Evolutionary conservation across 2,329 filamentous ascomycete genomes (phyloP).

Genomic region (Hypoxylon sp.): DNA sequence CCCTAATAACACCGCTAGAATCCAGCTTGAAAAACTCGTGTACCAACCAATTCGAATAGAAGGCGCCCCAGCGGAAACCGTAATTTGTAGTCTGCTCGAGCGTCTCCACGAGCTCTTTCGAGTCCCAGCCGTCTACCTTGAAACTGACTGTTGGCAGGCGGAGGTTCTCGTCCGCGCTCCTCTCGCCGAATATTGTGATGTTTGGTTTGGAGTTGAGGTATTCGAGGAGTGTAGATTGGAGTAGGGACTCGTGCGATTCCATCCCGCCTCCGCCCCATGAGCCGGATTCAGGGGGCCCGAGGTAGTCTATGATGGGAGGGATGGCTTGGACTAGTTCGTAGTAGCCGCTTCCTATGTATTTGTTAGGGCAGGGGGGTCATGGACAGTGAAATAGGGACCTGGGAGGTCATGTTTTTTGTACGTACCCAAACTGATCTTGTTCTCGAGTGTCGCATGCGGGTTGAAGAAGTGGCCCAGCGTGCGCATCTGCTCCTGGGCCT

Average conservation of each 20-base stretch:
- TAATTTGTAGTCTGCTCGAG: constrained; percentile 71
- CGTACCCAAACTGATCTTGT: constrained; percentile 68
- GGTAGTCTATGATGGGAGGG: constrained; percentile 71
- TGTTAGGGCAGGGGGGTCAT: background rate
- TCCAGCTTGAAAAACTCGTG: constrained; percentile 70
- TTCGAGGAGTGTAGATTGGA: constrained; percentile 70
- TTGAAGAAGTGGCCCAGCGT: constrained; percentile 74
- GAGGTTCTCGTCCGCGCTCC: constrained; percentile 59
- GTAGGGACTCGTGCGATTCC: constrained; percentile 68
- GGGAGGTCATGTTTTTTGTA: background rate
- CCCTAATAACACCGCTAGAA: constrained; percentile 73
- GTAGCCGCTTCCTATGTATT: constrained; percentile 70
- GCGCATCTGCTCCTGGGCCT: constrained; percentile 67
- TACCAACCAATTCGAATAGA: constrained; percentile 75
- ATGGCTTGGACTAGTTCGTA: constrained; percentile 78
- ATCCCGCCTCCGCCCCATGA: constrained; percentile 64
- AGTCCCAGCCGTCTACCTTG: constrained; percentile 67
- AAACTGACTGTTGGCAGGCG: constrained; percentile 78
- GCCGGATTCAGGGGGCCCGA: constrained; percentile 57
- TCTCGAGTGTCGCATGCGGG: constrained; percentile 65
- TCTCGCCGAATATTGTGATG: constrained; percentile 71
- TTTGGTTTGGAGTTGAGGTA: constrained; percentile 68
- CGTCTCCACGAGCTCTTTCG: constrained; percentile 70
- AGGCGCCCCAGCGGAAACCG: constrained; percentile 76
- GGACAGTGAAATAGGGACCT: background rate